Evolutionary conservation across 2,329 filamentous ascomycete genomes (phyloP).

Genomic region (Periconia digitata): DNA sequence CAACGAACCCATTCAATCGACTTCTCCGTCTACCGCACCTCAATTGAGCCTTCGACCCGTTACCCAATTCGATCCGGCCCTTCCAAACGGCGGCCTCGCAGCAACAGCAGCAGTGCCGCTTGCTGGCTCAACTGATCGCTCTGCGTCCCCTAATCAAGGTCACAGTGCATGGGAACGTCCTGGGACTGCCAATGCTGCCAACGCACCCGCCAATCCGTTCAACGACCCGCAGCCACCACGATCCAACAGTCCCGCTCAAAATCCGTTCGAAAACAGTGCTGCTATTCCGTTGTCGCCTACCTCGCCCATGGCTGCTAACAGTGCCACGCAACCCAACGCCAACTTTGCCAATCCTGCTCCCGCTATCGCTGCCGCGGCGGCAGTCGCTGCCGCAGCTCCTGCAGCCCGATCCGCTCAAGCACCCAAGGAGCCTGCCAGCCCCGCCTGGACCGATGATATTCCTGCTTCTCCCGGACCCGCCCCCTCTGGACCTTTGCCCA

Average conservation of each 20-base stretch:
- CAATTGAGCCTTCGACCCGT: conserved; percentile 82
- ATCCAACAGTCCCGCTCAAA: conserved; percentile 52
- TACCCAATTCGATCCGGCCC: conserved; percentile 77
- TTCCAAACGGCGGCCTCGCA: conserved; percentile 49
- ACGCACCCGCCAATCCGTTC: conserved; percentile 72
- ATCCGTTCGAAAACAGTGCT: conserved; percentile 57
- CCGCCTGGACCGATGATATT: conserved; percentile 62
- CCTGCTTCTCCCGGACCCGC: conserved; percentile 55
- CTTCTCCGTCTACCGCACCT: conserved; percentile 62
- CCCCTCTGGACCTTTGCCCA: conserved; percentile 41
- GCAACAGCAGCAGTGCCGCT: conserved; percentile 30
- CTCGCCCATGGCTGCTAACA: conserved; percentile 26
- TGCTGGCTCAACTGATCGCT: conserved; percentile 19
- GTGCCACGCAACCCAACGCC: conserved; percentile 24
- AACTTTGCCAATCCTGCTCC: conserved; percentile 35
- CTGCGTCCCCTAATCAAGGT: conserved; percentile 24
- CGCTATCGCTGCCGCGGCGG: conserved; percentile 47
- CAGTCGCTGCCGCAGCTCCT: conserved; percentile 35
- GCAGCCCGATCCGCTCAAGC: conserved; percentile 55
- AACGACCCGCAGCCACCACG: conserved; percentile 51
- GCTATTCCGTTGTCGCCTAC: conserved; percentile 36
- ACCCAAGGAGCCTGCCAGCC: conserved; percentile 52
- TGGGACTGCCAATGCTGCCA: conserved; percentile 43
- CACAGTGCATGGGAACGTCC: conserved; percentile 45
- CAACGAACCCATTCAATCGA: conserved; percentile 47